Evolutionary conservation across 108 stramenopile species (phyloP).

Genomic region (Parmales sp.): DNA sequence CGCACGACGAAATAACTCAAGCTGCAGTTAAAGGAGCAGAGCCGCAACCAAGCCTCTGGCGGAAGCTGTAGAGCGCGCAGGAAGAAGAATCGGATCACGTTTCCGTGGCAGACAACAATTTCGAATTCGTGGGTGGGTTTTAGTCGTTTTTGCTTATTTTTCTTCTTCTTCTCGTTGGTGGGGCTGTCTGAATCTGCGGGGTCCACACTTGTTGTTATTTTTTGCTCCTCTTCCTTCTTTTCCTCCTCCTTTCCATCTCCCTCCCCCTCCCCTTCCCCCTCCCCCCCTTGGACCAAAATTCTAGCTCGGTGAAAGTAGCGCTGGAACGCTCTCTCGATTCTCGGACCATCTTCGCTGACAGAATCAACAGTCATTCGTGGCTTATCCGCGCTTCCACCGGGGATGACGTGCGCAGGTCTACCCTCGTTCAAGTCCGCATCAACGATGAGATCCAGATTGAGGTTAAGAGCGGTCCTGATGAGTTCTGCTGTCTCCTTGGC

Average conservation of each 20-base stretch:
- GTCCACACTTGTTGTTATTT: not conserved
- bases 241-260: constrained; percentile 3
- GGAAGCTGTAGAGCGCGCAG: constrained; percentile 81
- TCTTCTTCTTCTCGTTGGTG: constrained; percentile 14
- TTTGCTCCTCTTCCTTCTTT: constrained; percentile 6
- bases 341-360: constrained; percentile 31
- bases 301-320: constrained; percentile 72
- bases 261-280: not conserved
- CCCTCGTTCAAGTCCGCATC: constrained; percentile 76
- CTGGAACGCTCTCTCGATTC: constrained; percentile 74
- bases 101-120: constrained; percentile 86
- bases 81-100: constrained; percentile 89
- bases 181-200: not conserved
- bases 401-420: constrained; percentile 61
- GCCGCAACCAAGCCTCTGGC: constrained; percentile 80
- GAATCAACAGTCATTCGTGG: constrained; percentile 24
- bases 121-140: constrained; percentile 65
- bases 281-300: constrained; percentile 6
- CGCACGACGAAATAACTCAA: constrained; percentile 73
- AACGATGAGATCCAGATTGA: too few relatives aligned
- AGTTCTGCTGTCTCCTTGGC: constrained; percentile 77
- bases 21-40: constrained; percentile 78
- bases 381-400: constrained; percentile 39
- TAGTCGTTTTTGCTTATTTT: constrained; percentile 5
- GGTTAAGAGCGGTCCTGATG: too few relatives aligned